Evolutionary conservation across 176 grass and related monocot genomes (phyloP).

Genomic region (Cymbopogon citratus): DNA sequence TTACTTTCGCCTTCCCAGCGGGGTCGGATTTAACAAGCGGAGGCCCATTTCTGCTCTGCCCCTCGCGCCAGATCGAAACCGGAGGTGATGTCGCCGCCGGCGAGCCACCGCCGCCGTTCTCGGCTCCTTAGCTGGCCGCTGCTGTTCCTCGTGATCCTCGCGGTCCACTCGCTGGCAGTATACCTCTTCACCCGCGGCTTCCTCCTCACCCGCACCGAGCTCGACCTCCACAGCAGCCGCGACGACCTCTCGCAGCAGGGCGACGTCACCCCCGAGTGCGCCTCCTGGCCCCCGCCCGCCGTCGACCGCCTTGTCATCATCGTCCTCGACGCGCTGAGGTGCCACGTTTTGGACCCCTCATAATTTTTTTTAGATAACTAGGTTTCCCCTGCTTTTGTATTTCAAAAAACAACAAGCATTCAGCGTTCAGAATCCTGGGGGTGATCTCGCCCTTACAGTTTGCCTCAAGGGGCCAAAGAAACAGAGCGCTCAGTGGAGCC

Average conservation of each 20-base stretch:
- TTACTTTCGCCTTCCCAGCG: too few relatives aligned
- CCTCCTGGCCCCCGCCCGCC: slow-evolving; percentile 57
- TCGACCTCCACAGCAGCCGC: slow-evolving; percentile 58
- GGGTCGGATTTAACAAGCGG: too few relatives aligned
- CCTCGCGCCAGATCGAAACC: slow-evolving; percentile 21
- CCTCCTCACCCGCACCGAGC: slow-evolving; percentile 91
- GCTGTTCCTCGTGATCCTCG: slow-evolving; percentile 50
- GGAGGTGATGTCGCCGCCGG: slow-evolving; percentile 24
- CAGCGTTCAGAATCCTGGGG: too few relatives aligned
- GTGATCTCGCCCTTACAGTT: too few relatives aligned
- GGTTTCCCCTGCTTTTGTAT: too few relatives aligned
- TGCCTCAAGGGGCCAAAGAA: too few relatives aligned
- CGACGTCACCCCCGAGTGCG: slow-evolving; percentile 18
- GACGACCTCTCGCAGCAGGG: slow-evolving; percentile 38
- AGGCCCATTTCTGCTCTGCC: not conserved
- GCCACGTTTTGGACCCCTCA: not conserved
- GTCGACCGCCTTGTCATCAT: slow-evolving; percentile 71
- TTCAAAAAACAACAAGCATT: too few relatives aligned
- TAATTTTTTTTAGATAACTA: too few relatives aligned
- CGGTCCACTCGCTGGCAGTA: slow-evolving; percentile 45
- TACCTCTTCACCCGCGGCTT: slow-evolving; percentile 97
- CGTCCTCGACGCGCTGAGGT: slow-evolving; percentile 85
- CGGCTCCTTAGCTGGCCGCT: slow-evolving; percentile 8
- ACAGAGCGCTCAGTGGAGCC: too few relatives aligned
- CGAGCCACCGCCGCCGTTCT: slow-evolving; percentile 2